Percentiles rank a stretch among this genome's conserved stretches.
phyloP scores from a whole-genome alignment of 306 rosid genomes.

The Albizia julibrissin region DNA sequence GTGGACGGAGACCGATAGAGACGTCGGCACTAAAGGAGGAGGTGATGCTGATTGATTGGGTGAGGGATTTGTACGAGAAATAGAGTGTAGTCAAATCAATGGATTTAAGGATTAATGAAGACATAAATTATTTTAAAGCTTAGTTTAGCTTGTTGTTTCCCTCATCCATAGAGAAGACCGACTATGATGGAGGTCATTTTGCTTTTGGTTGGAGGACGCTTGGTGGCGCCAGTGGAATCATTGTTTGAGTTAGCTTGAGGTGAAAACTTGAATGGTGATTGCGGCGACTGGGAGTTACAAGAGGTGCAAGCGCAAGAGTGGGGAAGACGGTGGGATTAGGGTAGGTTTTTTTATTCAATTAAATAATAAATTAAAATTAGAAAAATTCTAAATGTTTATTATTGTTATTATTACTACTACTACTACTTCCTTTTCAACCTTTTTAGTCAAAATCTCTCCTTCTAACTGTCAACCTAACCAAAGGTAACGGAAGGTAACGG shows the following conservation, averaged over 20 bases:
- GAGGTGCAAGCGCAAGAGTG: not conserved
- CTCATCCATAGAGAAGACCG: slow-evolving; percentile 74
- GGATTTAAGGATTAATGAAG: slow-evolving; percentile 57
- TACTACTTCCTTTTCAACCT: too few relatives aligned
- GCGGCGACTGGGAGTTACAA: not conserved
- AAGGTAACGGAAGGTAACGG: too few relatives aligned
- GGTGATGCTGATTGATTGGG: slow-evolving; percentile 78
- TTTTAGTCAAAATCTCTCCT: too few relatives aligned
- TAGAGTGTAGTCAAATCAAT: slow-evolving; percentile 56
- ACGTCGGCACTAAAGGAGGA: slow-evolving; percentile 59
- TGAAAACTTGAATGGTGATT: not conserved
- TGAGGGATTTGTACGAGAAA: slow-evolving; percentile 54
- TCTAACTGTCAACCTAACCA: too few relatives aligned
- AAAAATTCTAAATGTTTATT: too few relatives aligned
- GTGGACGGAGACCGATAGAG: slow-evolving; percentile 80
- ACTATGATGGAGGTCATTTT: slow-evolving; percentile 74
- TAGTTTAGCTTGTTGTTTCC: slow-evolving; percentile 88
- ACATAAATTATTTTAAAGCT: slow-evolving; percentile 72
- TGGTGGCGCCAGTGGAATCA: slow-evolving; percentile 47
- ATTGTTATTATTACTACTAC: too few relatives aligned
- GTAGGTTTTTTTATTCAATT: too few relatives aligned
- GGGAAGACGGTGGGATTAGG: too few relatives aligned
- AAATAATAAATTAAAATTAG: too few relatives aligned
- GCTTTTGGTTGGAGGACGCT: slow-evolving; percentile 51
- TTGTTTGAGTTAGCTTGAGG: slow-evolving; percentile 51